Base-by-base conservation (phyloP, 352 stramenopile species). In the Globisporangium alternatum region DNA sequence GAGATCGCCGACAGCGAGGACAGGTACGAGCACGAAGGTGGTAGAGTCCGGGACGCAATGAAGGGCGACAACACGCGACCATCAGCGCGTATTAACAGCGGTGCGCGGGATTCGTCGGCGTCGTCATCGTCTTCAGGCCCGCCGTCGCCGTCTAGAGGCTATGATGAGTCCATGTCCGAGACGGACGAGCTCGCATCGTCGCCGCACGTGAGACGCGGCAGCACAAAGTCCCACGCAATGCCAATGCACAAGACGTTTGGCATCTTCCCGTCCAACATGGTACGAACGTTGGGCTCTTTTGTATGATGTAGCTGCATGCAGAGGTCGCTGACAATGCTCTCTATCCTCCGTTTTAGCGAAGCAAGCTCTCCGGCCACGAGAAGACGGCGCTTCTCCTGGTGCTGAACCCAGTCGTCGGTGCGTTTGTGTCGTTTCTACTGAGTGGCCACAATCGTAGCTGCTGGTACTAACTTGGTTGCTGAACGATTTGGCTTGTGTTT, bases 361-460 rank as follows among this genome's bases (percentile, higher is more conserved):
- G 21, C 44, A 67, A 62, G 28, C 22, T 67, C 10, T 56, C 62
- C 1, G 31, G 54, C 8, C 43, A 67, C 37, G 51, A 69, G 25
- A 76, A 67, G 8, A 82, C 68, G 13, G 61, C 30, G 4, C n/a
- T 74, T n/a, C 41, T 88, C 9, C 56, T 82, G n/a, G 37, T 70
- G 5, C 41, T 85, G 25, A 86, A 86, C 30, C 77, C 77, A 19
- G 53, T 69, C 22, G 74, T 83, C 49, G 70, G 78, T 87, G 58
- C 43, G 21, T 12, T 25, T 35, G 2, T 35, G 25, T 33, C 15
- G 6, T 22, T 30, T n/a, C n/a, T 10, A 22, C n/a, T 21, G 15
- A 22, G 28, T 22, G 5, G 28, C 17, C 30, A 25, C 5, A 3
- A 1, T 22, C 17, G 3, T 35, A 37, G 13, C 17, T 22, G 28